phyloP scores from a whole-genome alignment of 1,284 basidiomycete species.

The Coniferiporia weirii region DNA sequence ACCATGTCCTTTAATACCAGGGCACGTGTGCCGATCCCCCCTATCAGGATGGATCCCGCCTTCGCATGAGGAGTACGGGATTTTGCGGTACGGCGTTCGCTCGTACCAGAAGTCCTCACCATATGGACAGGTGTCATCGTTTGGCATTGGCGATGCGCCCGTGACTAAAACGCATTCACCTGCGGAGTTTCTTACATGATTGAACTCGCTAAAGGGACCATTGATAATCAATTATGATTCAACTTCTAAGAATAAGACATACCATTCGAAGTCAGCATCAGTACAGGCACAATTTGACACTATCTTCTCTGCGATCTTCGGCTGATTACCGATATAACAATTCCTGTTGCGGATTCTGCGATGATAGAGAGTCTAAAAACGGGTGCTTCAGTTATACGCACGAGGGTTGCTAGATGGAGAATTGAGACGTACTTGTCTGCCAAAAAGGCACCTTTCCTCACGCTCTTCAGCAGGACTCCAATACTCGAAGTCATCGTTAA shows the following conservation, averaged over 20 bases:
- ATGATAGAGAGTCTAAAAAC: slow-evolving; percentile 73
- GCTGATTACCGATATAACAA: slow-evolving; percentile 76
- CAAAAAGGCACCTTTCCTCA: slow-evolving; percentile 77
- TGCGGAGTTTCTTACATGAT: slow-evolving; percentile 62
- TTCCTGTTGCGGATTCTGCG: slow-evolving; percentile 76
- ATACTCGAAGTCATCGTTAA: slow-evolving; percentile 86
- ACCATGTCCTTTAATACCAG: slow-evolving; percentile 68
- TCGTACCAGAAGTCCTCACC: slow-evolving; percentile 84
- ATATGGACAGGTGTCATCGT: slow-evolving; percentile 57
- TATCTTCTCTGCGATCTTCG: slow-evolving; percentile 47
- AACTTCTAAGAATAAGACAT: slow-evolving; percentile 22
- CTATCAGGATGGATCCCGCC: slow-evolving; percentile 71
- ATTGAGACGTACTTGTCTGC: slow-evolving; percentile 57
- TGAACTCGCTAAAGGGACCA: slow-evolving; percentile 70
- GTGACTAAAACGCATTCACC: slow-evolving; percentile 73
- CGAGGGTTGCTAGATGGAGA: neutral
- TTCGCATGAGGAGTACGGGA: slow-evolving; percentile 80
- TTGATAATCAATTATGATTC: neutral
- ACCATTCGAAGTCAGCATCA: slow-evolving; percentile 88
- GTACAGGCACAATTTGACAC: slow-evolving; percentile 73
- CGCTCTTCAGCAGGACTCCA: slow-evolving; percentile 91
- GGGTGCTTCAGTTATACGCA: neutral
- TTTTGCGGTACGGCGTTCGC: slow-evolving; percentile 83
- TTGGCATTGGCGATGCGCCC: slow-evolving; percentile 57
- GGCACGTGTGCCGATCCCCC: slow-evolving; percentile 70